Conservation (phyloP, 2,329 filamentous ascomycete genomes). For the Camillea tinctor region DNA sequence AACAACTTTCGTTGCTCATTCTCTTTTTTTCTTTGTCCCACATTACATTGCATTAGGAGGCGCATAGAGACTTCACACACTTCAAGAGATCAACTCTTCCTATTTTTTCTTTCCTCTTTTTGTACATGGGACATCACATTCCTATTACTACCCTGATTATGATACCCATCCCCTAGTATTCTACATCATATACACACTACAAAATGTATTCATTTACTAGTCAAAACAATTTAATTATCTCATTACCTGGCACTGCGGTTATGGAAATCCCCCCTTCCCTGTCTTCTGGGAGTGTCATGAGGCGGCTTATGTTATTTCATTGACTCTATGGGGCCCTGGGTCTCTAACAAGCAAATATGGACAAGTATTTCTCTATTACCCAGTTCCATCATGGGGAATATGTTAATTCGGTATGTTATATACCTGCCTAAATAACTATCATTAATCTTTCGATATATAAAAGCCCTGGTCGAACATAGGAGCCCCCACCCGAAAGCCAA, state of each 20-base stretch:
- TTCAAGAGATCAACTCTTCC: neutral
- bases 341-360: neutral
- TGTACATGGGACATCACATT: neutral
- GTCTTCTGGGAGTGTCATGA: neutral
- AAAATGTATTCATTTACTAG: neutral
- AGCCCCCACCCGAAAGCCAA: neutral
- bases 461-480: neutral
- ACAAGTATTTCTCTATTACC: neutral
- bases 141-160: neutral
- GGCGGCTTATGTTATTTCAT: neutral
- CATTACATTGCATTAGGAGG: neutral
- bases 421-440: too few species aligned
- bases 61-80: neutral
- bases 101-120: neutral
- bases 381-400: neutral
- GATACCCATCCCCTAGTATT: neutral
- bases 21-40: slow-evolving; percentile 6
- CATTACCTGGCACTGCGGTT: neutral
- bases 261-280: neutral
- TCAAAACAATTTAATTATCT: neutral
- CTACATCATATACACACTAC: neutral
- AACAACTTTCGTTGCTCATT: slow-evolving; percentile 1
- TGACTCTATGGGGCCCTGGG: neutral
- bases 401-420: too few species aligned
- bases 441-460: too few species aligned